These are phyloP conservation scores for Nakazawaea ishiwadae DNA, from an alignment of 805 yeast species.

Conservation along the genomic window DNA sequence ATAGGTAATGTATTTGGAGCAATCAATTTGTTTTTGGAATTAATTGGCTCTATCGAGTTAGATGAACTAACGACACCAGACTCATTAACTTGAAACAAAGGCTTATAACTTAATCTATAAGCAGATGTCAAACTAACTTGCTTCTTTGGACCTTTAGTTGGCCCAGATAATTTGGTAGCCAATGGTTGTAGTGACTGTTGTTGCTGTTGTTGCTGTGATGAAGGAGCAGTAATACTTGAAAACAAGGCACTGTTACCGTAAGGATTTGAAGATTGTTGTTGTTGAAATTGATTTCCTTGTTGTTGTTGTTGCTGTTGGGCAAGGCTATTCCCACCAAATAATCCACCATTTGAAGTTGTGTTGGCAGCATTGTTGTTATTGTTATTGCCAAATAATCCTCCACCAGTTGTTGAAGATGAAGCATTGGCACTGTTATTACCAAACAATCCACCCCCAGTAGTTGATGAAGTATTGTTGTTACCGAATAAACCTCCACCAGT, in stretches of 20 bases:
- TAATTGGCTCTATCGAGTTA: too few relatives aligned
- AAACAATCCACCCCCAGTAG: constrained; percentile 21
- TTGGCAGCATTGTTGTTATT: constrained; percentile 13
- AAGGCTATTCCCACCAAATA: constrained; percentile 28
- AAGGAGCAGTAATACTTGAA: constrained; percentile 24
- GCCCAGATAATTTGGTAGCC: constrained; percentile 42
- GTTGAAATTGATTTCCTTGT: constrained; percentile 28
- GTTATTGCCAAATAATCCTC: constrained; percentile 16
- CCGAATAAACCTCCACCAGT: constrained; percentile 37
- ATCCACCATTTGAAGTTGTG: constrained; percentile 21
- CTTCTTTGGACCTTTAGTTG: constrained; percentile 40
- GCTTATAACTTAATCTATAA: constrained; percentile 61
- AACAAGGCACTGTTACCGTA: constrained; percentile 79
- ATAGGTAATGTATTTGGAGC: constrained; percentile 5
- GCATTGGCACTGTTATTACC: constrained; percentile 19
- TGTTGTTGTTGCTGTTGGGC: constrained; percentile 20
- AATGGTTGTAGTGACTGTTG: constrained; percentile 25
- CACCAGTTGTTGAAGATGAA: constrained; percentile 12
- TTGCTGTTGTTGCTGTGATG: constrained; percentile 30
- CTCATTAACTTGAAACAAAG: constrained; percentile 35
- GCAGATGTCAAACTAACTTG: constrained; percentile 56
- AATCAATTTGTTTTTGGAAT: constrained; percentile 1
- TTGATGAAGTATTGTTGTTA: constrained; percentile 18
- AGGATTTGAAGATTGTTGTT: constrained; percentile 50
- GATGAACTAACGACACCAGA: not conserved